Conservation (phyloP, 176 grass and related monocot species). For the Phoenix roebelenii region DNA sequence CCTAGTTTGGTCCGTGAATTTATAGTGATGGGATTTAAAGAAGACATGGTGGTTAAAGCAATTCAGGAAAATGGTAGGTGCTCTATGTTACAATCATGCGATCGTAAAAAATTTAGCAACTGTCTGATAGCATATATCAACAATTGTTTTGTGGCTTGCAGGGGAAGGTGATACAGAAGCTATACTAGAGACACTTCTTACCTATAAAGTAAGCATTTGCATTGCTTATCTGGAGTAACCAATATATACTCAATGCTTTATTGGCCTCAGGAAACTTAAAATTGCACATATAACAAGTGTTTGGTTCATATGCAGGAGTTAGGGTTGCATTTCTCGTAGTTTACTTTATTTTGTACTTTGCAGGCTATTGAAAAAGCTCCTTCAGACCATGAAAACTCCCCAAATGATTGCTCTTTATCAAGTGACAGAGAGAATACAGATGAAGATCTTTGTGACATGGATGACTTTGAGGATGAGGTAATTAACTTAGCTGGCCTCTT, state of each 20-base stretch:
- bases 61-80: slow-evolving; percentile 46
- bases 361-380: slow-evolving; percentile 43
- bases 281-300: neutral
- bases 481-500: neutral
- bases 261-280: neutral
- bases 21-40: slow-evolving; percentile 45
- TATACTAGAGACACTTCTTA: slow-evolving; percentile 68
- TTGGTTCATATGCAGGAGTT: neutral
- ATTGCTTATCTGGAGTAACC: neutral
- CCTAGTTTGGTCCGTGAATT: slow-evolving; percentile 22
- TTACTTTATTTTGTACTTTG: slow-evolving; percentile 13
- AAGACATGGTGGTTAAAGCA: slow-evolving; percentile 35
- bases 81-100: slow-evolving; percentile 9
- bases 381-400: slow-evolving; percentile 6
- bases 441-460: slow-evolving; percentile 20
- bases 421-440: slow-evolving; percentile 24
- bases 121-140: neutral
- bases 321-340: neutral
- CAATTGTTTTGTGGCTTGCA: slow-evolving; percentile 16
- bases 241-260: neutral
- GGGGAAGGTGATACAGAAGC: slow-evolving; percentile 50
- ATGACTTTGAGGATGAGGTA: slow-evolving; percentile 61
- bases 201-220: slow-evolving; percentile 37
- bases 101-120: neutral
- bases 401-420: slow-evolving; percentile 6